Base-by-base conservation (phyloP, 192 early-diverging fungal genomes). In the Coemansia sp. region DNA sequence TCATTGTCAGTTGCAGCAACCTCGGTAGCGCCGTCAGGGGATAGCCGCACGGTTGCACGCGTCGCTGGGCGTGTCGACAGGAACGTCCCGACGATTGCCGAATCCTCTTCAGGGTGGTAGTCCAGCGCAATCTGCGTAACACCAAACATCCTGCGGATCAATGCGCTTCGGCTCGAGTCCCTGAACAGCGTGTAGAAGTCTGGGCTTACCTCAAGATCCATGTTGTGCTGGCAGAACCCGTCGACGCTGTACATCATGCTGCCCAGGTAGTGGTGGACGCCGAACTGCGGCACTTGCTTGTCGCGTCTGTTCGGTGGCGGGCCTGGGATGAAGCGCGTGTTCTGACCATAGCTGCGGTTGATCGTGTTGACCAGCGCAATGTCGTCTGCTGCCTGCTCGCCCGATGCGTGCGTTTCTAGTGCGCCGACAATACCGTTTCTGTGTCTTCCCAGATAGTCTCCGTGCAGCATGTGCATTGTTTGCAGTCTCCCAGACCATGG, bases 181-280 rank as follows among this genome's bases (percentile, higher is more conserved):
- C 86, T 75, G 67, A 96, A 86, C 39, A 97, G 79, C 39, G 88
- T 84, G 29, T 95, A 86, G 72, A 96, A 95, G 72, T 98, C 95
- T 5, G 91, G 83, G 52, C 74, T 63, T 48, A 42, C 88, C 61
- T 71, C 90, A 84, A 70, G 84, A 76, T 65, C 87, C 52, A 64
- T 80, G 82, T 95, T 96, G 70, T 87, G 87, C 45, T 90, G 89
- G 66, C 90, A 66, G 67, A 98, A 93, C 29, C 84, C 84, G 40
- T 88, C 86, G 30, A 90, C 80, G n/a, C 89, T 87, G 73, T 97
- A 98, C 62, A 87, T 85, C 16, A 95, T 86, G 34, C 71, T 57
- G 40, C 86, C 87, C 18, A 87, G 63, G 70, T 86, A 95, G 67
- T 96, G 94, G 45, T 86, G 80, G 48, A 95, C 84, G 34, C 87